Conservation (phyloP, 306 rosid genomes). For the Alnus rubra region DNA sequence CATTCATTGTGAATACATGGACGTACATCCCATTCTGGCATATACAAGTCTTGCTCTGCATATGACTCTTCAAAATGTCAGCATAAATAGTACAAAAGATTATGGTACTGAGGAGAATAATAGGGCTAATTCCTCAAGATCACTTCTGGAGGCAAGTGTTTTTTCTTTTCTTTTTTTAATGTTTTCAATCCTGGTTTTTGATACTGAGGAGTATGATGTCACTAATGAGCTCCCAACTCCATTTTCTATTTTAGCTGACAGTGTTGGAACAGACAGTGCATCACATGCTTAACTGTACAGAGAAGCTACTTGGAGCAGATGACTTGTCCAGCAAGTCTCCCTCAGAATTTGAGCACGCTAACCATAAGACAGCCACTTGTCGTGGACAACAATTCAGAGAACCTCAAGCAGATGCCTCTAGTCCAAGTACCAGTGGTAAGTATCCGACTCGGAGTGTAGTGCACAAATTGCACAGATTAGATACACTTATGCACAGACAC, state of each 20-base stretch:
- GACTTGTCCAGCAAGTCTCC: constrained; percentile 27
- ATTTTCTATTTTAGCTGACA: constrained; percentile 36
- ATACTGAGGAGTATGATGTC: neutral
- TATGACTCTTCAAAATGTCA: constrained; percentile 53
- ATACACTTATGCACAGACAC: constrained; percentile 3
- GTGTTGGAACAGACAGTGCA: constrained; percentile 58
- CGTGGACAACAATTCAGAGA: constrained; percentile 32
- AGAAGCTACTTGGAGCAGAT: constrained; percentile 52
- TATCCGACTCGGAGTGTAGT: neutral
- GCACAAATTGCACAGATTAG: constrained; percentile 20
- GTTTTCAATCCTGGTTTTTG: constrained; percentile 16
- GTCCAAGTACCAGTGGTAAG: constrained; percentile 50
- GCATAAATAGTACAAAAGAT: constrained; percentile 28
- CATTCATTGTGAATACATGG: constrained; percentile 52
- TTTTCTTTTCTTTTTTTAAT: neutral
- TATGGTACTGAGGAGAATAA: constrained; percentile 38
- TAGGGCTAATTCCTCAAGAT: constrained; percentile 41
- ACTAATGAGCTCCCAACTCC: neutral
- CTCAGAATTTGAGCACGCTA: constrained; percentile 35
- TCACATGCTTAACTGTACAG: constrained; percentile 58
- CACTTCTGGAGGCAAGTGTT: constrained; percentile 60
- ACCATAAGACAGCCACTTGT: constrained; percentile 30
- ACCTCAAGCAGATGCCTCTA: constrained; percentile 34
- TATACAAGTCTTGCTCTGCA: constrained; percentile 70
- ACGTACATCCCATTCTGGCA: constrained; percentile 69